Evolutionary conservation across 2,329 filamentous ascomycete species (phyloP).

Genomic region (Colletotrichum karsti): DNA sequence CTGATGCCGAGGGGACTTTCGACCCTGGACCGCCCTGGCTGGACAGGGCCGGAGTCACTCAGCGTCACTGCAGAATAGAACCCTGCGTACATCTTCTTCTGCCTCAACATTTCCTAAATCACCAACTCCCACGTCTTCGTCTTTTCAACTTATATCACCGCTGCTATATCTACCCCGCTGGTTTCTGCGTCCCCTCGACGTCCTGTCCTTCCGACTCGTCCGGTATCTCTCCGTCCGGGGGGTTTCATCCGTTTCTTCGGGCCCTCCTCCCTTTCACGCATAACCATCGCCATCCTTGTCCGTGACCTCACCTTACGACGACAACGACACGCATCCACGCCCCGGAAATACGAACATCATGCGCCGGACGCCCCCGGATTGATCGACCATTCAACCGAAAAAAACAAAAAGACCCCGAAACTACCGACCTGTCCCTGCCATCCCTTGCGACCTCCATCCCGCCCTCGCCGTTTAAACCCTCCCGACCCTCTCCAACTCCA

Average conservation of each 20-base stretch:
- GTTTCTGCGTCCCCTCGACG: neutral
- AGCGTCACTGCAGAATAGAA: neutral
- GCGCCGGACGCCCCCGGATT: slow-evolving; percentile 23
- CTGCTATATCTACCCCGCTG: neutral
- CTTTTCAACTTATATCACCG: too few relatives aligned
- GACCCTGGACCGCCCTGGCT: too few relatives aligned
- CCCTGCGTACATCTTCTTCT: neutral
- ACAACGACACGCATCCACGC: neutral
- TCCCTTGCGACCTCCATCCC: neutral
- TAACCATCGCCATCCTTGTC: slow-evolving; percentile 15
- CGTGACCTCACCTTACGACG: slow-evolving; percentile 21
- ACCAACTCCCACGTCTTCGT: neutral
- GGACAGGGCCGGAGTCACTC: neutral
- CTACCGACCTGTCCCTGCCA: neutral
- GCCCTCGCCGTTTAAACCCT: neutral
- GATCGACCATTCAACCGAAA: slow-evolving; percentile 2
- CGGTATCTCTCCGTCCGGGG: neutral
- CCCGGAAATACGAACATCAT: slow-evolving; percentile 23
- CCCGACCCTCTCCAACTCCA: neutral
- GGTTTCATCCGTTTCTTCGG: neutral
- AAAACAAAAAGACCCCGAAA: neutral
- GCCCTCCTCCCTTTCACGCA: neutral
- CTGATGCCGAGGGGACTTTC: too few relatives aligned
- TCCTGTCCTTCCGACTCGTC: neutral
- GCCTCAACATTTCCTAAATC: neutral